These are phyloP conservation scores for Komagataella kurtzmanii DNA, from an alignment of 805 yeast genomes.

Conservation along the genomic window DNA sequence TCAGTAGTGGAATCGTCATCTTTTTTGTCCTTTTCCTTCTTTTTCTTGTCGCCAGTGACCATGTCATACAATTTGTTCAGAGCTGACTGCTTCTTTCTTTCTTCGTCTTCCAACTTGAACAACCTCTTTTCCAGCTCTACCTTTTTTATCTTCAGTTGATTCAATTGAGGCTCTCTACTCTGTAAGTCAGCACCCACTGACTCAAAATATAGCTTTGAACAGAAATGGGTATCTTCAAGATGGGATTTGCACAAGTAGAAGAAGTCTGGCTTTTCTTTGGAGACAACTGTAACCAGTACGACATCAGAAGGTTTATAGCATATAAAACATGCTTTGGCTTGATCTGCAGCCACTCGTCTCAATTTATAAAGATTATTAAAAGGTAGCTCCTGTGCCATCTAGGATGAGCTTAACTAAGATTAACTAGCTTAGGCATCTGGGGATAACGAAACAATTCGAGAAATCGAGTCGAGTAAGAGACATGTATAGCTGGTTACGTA, in stretches of 20 bases:
- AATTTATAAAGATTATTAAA: conserved; percentile 21
- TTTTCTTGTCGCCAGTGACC: conserved; percentile 10
- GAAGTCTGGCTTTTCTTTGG: conserved; percentile 29
- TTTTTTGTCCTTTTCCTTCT: conserved; percentile 1
- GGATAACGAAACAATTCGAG: neutral
- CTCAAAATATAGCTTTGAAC: conserved; percentile 21
- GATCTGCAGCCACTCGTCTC: conserved; percentile 26
- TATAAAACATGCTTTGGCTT: conserved; percentile 30
- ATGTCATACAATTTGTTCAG: conserved; percentile 8
- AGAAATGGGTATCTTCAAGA: conserved; percentile 30
- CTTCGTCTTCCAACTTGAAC: conserved; percentile 18
- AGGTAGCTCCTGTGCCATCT: conserved; percentile 8
- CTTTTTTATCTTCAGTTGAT: neutral
- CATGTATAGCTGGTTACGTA: neutral
- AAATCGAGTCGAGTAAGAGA: neutral
- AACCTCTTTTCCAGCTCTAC: conserved; percentile 18
- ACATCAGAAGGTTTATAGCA: conserved; percentile 35
- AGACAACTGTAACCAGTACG: conserved; percentile 29
- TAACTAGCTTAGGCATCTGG: neutral
- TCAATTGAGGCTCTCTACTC: conserved; percentile 7
- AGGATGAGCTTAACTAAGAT: neutral
- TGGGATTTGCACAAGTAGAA: conserved; percentile 38
- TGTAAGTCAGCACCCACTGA: conserved; percentile 13
- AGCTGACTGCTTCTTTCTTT: conserved; percentile 10
- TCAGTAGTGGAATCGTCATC: conserved; percentile 4